Base-by-base conservation (phyloP, 108 stramenopile genomes). In the Skeletonema menzelii region DNA sequence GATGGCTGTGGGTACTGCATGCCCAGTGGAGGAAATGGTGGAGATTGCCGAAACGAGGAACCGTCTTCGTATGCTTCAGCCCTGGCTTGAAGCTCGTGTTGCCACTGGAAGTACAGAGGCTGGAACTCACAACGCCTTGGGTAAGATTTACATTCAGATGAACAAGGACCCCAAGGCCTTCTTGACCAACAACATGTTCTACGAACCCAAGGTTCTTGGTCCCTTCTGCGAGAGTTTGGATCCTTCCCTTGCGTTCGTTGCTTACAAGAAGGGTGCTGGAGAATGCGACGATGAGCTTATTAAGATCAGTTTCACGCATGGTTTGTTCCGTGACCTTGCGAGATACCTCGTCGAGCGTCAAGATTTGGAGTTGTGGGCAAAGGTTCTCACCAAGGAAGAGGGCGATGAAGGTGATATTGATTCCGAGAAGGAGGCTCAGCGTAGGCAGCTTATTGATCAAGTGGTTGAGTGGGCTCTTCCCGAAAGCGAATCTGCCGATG, bases 131-230 rank as follows among this genome's bases (percentile, higher is more conserved):
- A 99, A 99, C 69, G 97, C 98, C 46, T 91, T 99, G 30, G 99
- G 99, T 73, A 99, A 99, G 98, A 99, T 99, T 86, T 99, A 99
- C 92, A 95, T 99, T 53, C 97, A 97, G 27, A 85, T 98, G 67
- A 99, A 99, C 86, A 91, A 94, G 65, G 99, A 99, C 71, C 98
- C 99, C 11, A 93, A 96, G 82, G 87, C 94, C 15, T 99, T 98
- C 87, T 84, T 99, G 74, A 72, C 91, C 28, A 99, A 99, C 93
- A 99, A 99, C 89, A 98, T 98, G 96, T 99, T 99, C 76, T 99
- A 99, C 88, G 98, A 99, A 70, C 97, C 99, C 17, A 93, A 93
- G 72, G 99, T 98, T 35, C 81, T 99, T 34, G 99, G 99, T 67
- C 92, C 93, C 68, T 99, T 93, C 85, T 99, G 98, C 80, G 99